These are phyloP conservation scores for Xylaria sp. DNA, from an alignment of 2,329 filamentous ascomycete genomes.

Conservation along the genomic window DNA sequence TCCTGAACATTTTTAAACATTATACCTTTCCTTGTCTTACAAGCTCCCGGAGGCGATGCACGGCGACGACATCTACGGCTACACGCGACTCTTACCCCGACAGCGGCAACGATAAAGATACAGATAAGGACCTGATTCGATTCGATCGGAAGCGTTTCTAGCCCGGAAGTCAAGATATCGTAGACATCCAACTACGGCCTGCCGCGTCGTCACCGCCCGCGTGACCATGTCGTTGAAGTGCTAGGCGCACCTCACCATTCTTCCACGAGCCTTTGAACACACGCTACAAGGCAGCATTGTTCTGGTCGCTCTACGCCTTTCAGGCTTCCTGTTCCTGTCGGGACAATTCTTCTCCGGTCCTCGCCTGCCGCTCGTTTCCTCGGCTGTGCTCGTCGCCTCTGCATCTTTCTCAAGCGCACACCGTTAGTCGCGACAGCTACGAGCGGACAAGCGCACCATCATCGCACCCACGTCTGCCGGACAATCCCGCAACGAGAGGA, in stretches of 20 bases:
- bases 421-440: slow-evolving; percentile 20
- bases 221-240: slow-evolving; percentile 26
- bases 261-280: slow-evolving; percentile 9
- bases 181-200: slow-evolving; percentile 14
- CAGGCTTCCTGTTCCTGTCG: slow-evolving; percentile 2
- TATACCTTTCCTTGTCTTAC: slow-evolving; percentile 7
- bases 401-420: slow-evolving; percentile 2
- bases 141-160: slow-evolving; percentile 1
- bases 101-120: slow-evolving; percentile 1
- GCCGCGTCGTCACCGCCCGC: slow-evolving; percentile 18
- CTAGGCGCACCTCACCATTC: slow-evolving; percentile 28
- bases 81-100: slow-evolving; percentile 14
- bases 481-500: slow-evolving; percentile 10
- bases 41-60: slow-evolving; percentile 10
- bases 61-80: slow-evolving; percentile 15
- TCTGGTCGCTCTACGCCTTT: slow-evolving; percentile 11
- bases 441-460: slow-evolving; percentile 7
- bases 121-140: slow-evolving; percentile 1
- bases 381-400: slow-evolving; percentile 6
- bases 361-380: slow-evolving; percentile 31
- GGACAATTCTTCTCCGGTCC: slow-evolving; percentile 5
- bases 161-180: slow-evolving; percentile 1
- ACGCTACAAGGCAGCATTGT: slow-evolving; percentile 6
- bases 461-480: slow-evolving; percentile 11
- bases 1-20: slow-evolving; percentile 19